Evolutionary conservation across 441 rosid genomes (phyloP), one percentile per base, ranked within the genome.

Genomic region (Omphalea diandra): DNA sequence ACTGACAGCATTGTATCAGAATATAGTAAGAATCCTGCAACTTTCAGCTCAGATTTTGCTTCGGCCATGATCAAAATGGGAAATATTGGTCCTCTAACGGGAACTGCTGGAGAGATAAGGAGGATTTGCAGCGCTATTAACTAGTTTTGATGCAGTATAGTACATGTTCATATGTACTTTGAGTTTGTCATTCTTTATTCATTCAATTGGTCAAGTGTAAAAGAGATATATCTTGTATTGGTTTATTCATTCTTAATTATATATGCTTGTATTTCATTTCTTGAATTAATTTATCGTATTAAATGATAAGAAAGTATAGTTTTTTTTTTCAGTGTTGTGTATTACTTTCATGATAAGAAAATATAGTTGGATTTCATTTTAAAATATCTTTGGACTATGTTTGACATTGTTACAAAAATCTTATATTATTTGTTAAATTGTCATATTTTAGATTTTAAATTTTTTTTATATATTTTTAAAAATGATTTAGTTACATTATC

Each of bases 1-100:
- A 78, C 86, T 0, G 83, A 88, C 24, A 63, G 41, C 53, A 79
- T 85, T 27, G 89, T 88, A 7, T 3, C 63, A 0, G 81, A 82
- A 44, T 86, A 86, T 38, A 85, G 88, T 58, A 81, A 54, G 65
- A 78, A 58, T 41, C 89, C 77, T 1, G 63, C 76, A 0, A 67
- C 58, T 22, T 88, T 88, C 68, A 72, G 67, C 7, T 77, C 82
- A 14, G 90, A 85, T 76, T 88, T 69, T 0, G 84, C 68, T 5
- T 71, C 82, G 35, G 87, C 88, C 14, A 86, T 88, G 90, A 67
- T 88, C 32, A 86, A 78, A 63, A 86, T 86, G 90, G 90, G 87
- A 57, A 77, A 88, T 46, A 79, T 88, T 29, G 71, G 77, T 7
- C 79, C 84, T 22, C 78, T 79, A 33, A 79, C 82, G 2, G 80